Base-by-base conservation (phyloP, 1,139 yeast species). In the Kurtzmaniella quercitrusa region DNA sequence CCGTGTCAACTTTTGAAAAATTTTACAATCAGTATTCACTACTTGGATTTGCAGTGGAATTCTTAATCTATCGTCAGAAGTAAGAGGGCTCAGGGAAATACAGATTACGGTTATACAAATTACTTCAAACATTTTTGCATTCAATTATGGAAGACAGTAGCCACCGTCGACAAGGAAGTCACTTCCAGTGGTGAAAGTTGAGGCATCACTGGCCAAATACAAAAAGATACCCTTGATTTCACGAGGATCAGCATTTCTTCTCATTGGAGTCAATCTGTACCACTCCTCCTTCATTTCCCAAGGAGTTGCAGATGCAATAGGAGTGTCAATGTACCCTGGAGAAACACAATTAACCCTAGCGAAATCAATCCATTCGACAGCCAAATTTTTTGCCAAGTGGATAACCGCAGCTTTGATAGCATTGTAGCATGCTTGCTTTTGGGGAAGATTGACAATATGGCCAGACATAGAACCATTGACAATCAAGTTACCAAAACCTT, bases 391-490 rank as follows among this genome's bases (percentile, higher is more conserved):
- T 31, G 78, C 72, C 47, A 79, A 65, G 49, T 77, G 81, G 48
- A 72, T 59, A n/a, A 75, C 76, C 2, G 82, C 83, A 16, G 82
- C 82, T 58, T 78, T 78, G 47, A 81, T 73, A 15, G 81, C 74
- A 52, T 77, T 78, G 57, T 79, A 79, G 15, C 82, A 78, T 25
- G 80, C 68, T 64, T 79, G 80, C 50, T 73, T 66, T 55, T 75
- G 74, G 14, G 81, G 83, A 38, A 73, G 68, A 56, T 79, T 79
- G 42, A 73, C 77, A 39, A 79, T 68, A 53, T 75, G 71, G 1
- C 80, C 85, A 5, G 82, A 81, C 68, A 80, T 78, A 8, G 85
- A 79, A 7, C 82, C 81, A 12, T 85, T 80, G 52, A 79, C 68
- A 55, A 81, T 77, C 55, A 81, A 73, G n/a, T 82, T 75, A 14